A percentile compares a stretch with the other conserved stretches of the same genome.
Evolutionary conservation across 129 eudicot species (phyloP).

Genomic region (Flaveria linearis): DNA sequence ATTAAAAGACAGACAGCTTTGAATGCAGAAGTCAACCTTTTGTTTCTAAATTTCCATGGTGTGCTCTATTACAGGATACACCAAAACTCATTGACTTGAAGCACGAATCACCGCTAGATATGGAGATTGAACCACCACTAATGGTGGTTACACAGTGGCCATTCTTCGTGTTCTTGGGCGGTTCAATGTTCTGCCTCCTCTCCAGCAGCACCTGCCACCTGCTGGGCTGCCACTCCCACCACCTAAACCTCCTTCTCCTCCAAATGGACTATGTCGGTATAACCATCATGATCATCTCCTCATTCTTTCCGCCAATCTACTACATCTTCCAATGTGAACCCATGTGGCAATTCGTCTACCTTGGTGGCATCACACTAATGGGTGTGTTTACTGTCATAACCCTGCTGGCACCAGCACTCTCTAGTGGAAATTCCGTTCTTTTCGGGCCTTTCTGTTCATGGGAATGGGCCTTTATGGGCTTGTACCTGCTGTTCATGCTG

Average conservation of each 20-base stretch:
- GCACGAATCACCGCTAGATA: slow-evolving; percentile 14
- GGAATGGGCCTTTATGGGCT: slow-evolving; percentile 81
- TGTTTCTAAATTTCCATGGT: not conserved
- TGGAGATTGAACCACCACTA: slow-evolving; percentile 15
- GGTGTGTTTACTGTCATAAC: slow-evolving; percentile 64
- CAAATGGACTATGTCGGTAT: slow-evolving; percentile 75
- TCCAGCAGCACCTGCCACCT: slow-evolving; percentile 86
- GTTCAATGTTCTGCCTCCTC: slow-evolving; percentile 91
- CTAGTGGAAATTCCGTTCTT: slow-evolving; percentile 59
- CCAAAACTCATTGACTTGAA: slow-evolving; percentile 17
- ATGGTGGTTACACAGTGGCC: slow-evolving; percentile 59
- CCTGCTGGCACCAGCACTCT: slow-evolving; percentile 62
- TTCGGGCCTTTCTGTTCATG: slow-evolving; percentile 63
- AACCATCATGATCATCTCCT: slow-evolving; percentile 76
- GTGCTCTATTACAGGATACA: not conserved
- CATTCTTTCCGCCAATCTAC: slow-evolving; percentile 59
- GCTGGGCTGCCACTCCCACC: slow-evolving; percentile 75
- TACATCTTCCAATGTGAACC: slow-evolving; percentile 60
- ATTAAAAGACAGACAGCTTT: not conserved
- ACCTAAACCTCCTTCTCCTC: slow-evolving; percentile 52
- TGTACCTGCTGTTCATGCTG: slow-evolving; percentile 67
- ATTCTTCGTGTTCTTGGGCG: slow-evolving; percentile 63
- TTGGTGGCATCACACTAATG: slow-evolving; percentile 58
- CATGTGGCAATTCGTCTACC: slow-evolving; percentile 69
- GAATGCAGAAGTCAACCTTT: not conserved